phyloP scores from a whole-genome alignment of 192 early-diverging fungal genomes.

The Coemansia sp. region DNA sequence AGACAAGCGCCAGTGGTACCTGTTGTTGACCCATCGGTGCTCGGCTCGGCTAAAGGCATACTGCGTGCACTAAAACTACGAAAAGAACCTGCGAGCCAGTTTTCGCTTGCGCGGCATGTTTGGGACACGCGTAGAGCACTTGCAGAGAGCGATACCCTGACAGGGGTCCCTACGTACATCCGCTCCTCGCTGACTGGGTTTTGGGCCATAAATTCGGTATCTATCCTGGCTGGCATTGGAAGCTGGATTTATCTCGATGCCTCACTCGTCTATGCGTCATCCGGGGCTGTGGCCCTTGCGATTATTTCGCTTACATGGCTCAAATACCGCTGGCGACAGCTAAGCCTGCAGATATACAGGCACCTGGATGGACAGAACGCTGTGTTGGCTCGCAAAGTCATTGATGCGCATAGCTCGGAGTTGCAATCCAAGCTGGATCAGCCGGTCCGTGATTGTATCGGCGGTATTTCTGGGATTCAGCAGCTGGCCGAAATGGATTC shows the following conservation, averaged over 20 bases:
- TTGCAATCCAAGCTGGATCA: slow-evolving; percentile 25
- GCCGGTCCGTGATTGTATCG: slow-evolving; percentile 16
- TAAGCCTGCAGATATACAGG: slow-evolving; percentile 17
- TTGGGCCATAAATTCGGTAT: slow-evolving; percentile 36
- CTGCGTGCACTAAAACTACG: slow-evolving; percentile 26
- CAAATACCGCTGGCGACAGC: slow-evolving; percentile 31
- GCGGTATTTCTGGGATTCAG: slow-evolving; percentile 5
- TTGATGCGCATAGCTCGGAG: slow-evolving; percentile 14
- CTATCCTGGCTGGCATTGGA: slow-evolving; percentile 11
- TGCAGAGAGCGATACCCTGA: slow-evolving; percentile 18
- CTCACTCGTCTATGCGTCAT: slow-evolving; percentile 19
- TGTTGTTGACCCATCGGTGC: slow-evolving; percentile 1
- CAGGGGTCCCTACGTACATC: slow-evolving; percentile 28
- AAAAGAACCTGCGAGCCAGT: slow-evolving; percentile 26
- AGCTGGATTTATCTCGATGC: slow-evolving; percentile 5
- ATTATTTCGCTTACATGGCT: slow-evolving; percentile 36
- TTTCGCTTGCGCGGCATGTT: slow-evolving; percentile 31
- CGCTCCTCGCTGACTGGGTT: slow-evolving; percentile 40
- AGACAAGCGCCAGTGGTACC: not conserved
- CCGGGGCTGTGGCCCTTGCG: slow-evolving; percentile 19
- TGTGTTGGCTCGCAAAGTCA: slow-evolving; percentile 5
- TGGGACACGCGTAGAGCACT: slow-evolving; percentile 31
- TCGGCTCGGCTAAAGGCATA: slow-evolving; percentile 14
- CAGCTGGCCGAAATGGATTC: not conserved
- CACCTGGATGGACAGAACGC: slow-evolving; percentile 22